Evolutionary conservation across 169 alveolate species (phyloP), one percentile per base, ranked within the genome.

Genomic region (Eimeria zaria): DNA sequence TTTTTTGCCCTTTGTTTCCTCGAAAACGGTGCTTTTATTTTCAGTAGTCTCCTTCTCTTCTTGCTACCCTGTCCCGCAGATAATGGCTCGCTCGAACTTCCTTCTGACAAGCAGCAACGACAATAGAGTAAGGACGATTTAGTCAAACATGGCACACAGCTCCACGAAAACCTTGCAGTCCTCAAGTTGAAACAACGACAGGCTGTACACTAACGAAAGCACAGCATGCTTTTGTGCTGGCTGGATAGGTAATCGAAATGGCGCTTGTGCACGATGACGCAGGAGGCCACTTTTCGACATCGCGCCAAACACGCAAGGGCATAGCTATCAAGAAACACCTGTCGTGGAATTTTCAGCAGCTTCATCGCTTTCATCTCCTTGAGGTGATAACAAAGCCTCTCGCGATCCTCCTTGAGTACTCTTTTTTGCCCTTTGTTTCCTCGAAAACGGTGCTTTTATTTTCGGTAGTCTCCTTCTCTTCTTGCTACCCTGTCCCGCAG

Each of bases 261-360:
- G 67, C 0, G 78, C 36, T 12, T n/a, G 18, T 30, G 27, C 27
- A 41, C 83, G 53, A 20, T 3, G 83, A 39, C 14, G 39, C 9
- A 16, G 2, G 33, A 39, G 41, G n/a, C 48, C 7, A 39, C 33
- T 20, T 16, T 6, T 73, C 53, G 83, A 22, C 83, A 5, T 51
- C 1, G 33, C 33, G 53, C 5, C 18, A 22, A 7, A 33, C 18
- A 39, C 0, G 6, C 83, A 12, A 73, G 30, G 53, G 33, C n/a
- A 73, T 39, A 73, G 36, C 83, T 73, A 33, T 51, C 55, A 73
- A 39, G 33, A 73, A 73, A 73, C 39, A 83, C 91, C 91, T 83
- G 71, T 16, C 36, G 44, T 30, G 67, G 71, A 51, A 24, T 51
- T 20, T 0, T 83, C 74, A 36, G 73, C 39, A 1, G 44, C 16